Conservation (phyloP, 129 eudicot species). For the Flaveria brownii region DNA sequence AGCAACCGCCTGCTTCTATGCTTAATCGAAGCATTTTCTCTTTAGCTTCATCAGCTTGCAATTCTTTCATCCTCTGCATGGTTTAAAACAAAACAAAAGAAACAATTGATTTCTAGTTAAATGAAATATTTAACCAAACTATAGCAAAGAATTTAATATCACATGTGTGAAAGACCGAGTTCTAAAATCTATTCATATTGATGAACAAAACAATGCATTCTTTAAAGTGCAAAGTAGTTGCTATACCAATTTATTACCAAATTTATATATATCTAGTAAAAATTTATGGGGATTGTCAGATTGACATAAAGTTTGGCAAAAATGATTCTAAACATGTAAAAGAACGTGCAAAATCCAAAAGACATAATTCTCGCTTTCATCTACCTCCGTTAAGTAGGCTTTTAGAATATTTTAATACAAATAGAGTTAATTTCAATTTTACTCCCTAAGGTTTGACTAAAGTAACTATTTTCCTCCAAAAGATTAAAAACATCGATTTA, state of each 20-base stretch:
- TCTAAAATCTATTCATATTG: neutral
- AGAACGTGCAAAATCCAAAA: neutral
- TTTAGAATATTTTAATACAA: neutral
- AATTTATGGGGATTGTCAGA: neutral
- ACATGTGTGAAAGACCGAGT: neutral
- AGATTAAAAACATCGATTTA: no score
- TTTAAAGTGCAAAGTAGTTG: neutral
- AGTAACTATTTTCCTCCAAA: no score
- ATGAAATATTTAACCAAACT: neutral
- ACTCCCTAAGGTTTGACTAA: no score
- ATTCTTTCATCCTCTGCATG: conserved; percentile 83
- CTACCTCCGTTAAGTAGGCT: neutral
- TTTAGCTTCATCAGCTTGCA: conserved; percentile 73
- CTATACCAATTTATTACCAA: neutral
- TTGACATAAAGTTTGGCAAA: neutral
- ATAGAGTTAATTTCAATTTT: no score
- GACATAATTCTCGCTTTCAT: neutral
- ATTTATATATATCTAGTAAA: neutral
- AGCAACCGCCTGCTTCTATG: conserved; percentile 98
- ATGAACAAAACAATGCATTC: neutral
- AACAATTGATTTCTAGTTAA: neutral
- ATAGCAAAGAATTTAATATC: neutral
- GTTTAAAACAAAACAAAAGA: neutral
- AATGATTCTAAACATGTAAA: neutral
- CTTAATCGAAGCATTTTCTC: conserved; percentile 86